These are phyloP conservation scores for Penicillium sp. DNA, from an alignment of 2,329 filamentous ascomycete genomes.

Conservation along the genomic window DNA sequence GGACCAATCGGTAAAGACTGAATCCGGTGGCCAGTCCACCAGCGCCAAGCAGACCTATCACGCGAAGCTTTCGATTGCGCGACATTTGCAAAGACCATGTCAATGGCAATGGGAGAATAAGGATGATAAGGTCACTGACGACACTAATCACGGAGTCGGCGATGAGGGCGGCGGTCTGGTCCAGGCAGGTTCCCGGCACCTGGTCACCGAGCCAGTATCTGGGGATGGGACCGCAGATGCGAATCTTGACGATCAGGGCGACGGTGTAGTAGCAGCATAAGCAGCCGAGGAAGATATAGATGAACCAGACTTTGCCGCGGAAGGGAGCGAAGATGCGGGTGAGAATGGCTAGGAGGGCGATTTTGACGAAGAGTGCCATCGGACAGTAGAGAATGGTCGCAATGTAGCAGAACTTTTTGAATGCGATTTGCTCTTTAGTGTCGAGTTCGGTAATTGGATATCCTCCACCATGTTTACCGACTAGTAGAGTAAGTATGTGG, in stretches of 20 bases:
- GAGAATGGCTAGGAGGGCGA: slow-evolving; percentile 40
- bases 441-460: slow-evolving; percentile 32
- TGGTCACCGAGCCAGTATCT: slow-evolving; percentile 35
- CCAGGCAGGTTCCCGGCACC: slow-evolving; percentile 32
- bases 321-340: slow-evolving; percentile 42
- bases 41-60: slow-evolving; percentile 39
- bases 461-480: slow-evolving; percentile 39
- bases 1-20: slow-evolving; percentile 40
- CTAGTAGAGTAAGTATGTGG: slow-evolving; percentile 16
- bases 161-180: slow-evolving; percentile 39
- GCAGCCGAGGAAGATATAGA: slow-evolving; percentile 37
- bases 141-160: slow-evolving; percentile 43
- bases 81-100: slow-evolving; percentile 44
- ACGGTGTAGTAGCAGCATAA: slow-evolving; percentile 39
- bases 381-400: slow-evolving; percentile 44
- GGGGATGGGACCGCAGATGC: slow-evolving; percentile 40
- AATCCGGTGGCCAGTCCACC: slow-evolving; percentile 42
- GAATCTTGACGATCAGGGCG: slow-evolving; percentile 39
- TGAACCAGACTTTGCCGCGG: slow-evolving; percentile 34
- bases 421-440: slow-evolving; percentile 20
- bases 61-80: slow-evolving; percentile 37
- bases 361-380: slow-evolving; percentile 41
- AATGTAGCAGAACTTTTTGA: slow-evolving; percentile 38
- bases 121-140: slow-evolving; percentile 39
- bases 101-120: slow-evolving; percentile 39